Evolutionary conservation across 2,329 filamentous ascomycete species (phyloP).

Genomic region (Alternaria triticimaculans): DNA sequence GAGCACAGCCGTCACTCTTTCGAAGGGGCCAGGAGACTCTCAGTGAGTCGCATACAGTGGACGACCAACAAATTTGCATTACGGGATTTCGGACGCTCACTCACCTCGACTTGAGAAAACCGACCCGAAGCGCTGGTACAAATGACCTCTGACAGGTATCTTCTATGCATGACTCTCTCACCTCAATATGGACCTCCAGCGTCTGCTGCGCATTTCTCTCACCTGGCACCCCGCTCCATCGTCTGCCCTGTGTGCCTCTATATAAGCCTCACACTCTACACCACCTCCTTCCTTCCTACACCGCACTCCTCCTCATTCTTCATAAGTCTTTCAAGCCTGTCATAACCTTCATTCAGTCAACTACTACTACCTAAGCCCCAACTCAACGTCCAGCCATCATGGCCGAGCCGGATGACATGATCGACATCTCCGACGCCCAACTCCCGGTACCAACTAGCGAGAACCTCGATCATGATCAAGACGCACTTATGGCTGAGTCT

Average conservation of each 20-base stretch:
- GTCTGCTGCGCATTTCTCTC: neutral
- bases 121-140: neutral
- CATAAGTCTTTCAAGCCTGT: neutral
- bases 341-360: neutral
- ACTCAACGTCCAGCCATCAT: neutral
- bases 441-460: neutral
- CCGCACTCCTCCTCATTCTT: neutral
- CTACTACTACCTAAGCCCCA: neutral
- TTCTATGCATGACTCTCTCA: neutral
- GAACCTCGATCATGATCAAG: neutral
- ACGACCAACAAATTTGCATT: neutral
- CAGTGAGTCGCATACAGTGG: neutral
- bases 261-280: neutral
- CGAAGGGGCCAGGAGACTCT: neutral
- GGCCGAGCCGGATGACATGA: neutral
- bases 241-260: neutral
- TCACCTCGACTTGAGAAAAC: neutral
- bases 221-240: neutral
- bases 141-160: too few species aligned
- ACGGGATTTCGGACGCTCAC: neutral
- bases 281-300: neutral
- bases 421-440: slow-evolving; percentile 3
- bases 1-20: too few species aligned
- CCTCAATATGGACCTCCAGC: neutral
- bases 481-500: neutral